phyloP scores from a whole-genome alignment of 2,329 filamentous ascomycete species.

The Colletotrichum sp. region DNA sequence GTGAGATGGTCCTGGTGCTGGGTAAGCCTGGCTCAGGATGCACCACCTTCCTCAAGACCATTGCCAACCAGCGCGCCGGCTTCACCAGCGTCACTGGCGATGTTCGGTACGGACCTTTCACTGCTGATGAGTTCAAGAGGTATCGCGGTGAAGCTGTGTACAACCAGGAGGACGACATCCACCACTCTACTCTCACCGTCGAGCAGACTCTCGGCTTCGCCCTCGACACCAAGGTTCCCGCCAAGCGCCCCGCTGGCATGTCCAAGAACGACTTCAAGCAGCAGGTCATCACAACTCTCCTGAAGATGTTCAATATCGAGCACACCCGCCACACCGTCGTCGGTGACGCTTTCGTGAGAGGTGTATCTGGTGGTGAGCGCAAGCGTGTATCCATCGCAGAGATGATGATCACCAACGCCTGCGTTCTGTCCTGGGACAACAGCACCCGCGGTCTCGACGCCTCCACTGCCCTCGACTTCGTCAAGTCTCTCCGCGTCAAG shows the following conservation, averaged over 20 bases:
- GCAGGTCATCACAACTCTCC: constrained; percentile 72
- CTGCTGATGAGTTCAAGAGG: constrained; percentile 71
- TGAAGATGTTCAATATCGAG: constrained; percentile 94
- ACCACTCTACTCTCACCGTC: constrained; percentile 85
- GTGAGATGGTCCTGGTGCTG: constrained; percentile 88
- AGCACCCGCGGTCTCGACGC: constrained; percentile 72
- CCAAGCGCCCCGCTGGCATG: constrained; percentile 77
- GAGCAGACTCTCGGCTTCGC: constrained; percentile 88
- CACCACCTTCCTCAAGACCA: constrained; percentile 71
- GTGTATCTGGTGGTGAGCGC: constrained; percentile 79
- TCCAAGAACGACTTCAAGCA: constrained; percentile 78
- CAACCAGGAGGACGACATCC: constrained; percentile 85
- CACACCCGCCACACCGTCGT: constrained; percentile 87
- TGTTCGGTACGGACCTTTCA: constrained; percentile 78
- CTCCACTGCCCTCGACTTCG: constrained; percentile 70
- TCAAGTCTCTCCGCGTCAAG: constrained; percentile 75
- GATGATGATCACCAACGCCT: constrained; percentile 78
- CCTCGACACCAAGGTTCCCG: constrained; percentile 82
- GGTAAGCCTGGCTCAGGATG: constrained; percentile 78
- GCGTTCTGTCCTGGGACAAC: constrained; percentile 79
- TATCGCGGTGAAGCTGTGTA: constrained; percentile 87
- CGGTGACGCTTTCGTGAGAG: constrained; percentile 80
- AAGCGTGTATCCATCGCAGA: constrained; percentile 85
- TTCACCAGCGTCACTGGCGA: constrained; percentile 67
- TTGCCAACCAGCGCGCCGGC: constrained; percentile 67